Conservation (phyloP, 2,329 filamentous ascomycete species). For the Fusarium nurragi region DNA sequence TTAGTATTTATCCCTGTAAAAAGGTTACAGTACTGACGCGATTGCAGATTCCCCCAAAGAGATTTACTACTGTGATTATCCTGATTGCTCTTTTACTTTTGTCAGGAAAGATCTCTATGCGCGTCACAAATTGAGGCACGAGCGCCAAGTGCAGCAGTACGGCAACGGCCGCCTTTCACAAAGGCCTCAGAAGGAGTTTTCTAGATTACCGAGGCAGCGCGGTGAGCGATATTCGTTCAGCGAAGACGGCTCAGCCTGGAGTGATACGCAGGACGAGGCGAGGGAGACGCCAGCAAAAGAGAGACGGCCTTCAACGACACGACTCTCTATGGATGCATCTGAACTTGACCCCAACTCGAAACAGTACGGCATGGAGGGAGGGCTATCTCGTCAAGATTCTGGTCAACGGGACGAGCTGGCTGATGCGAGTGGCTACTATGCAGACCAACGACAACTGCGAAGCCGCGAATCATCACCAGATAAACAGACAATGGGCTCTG, state of each 20-base stretch:
- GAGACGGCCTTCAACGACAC: conserved; percentile 2
- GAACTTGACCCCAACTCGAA: conserved; percentile 6
- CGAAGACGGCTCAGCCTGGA: conserved; percentile 44
- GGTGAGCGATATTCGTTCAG: conserved; percentile 41
- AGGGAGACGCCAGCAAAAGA: conserved; percentile 35
- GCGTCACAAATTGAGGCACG: conserved; percentile 43
- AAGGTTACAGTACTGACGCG: conserved; percentile 18
- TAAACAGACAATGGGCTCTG: conserved; percentile 27
- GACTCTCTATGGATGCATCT: conserved; percentile 19
- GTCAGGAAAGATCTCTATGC: conserved; percentile 45
- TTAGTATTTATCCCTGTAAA: conserved; percentile 7
- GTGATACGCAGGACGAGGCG: conserved; percentile 43
- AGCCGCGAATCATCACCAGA: conserved; percentile 42
- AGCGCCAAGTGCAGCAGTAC: conserved; percentile 42
- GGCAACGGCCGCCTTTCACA: conserved; percentile 42
- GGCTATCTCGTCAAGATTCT: conserved; percentile 22
- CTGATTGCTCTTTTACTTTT: conserved; percentile 44
- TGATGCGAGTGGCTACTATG: conserved; percentile 25
- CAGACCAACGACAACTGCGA: conserved; percentile 29
- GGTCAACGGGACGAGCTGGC: conserved; percentile 25
- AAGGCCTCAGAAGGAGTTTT: conserved; percentile 40
- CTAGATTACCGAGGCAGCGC: conserved; percentile 33
- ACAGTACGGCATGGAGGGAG: conserved; percentile 5
- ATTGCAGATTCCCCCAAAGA: conserved; percentile 43
- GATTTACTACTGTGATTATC: conserved; percentile 45